Conservation (phyloP, 371 early-diverging fungal species). For the Nematocida sp. region DNA sequence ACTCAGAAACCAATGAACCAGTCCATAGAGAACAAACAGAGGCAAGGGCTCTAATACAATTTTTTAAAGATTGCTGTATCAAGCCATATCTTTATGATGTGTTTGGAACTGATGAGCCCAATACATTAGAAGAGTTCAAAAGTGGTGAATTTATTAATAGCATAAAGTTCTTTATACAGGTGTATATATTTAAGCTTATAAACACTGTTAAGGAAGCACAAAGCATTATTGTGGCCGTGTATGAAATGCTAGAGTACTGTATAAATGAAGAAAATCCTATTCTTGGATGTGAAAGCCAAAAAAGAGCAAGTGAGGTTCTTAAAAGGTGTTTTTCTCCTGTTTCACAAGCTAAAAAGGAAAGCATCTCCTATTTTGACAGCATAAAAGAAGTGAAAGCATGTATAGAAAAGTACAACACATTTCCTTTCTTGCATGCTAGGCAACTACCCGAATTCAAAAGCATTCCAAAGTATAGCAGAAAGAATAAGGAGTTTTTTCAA, state of each 20-base stretch:
- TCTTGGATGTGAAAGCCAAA: background rate
- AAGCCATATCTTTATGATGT: background rate
- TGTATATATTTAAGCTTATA: background rate
- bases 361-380: background rate
- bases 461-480: background rate
- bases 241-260: background rate
- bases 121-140: background rate
- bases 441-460: background rate
- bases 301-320: background rate
- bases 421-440: background rate
- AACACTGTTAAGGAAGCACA: background rate
- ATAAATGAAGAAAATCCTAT: background rate
- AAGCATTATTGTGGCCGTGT: background rate
- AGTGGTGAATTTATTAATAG: background rate
- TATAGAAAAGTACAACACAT: background rate
- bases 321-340: background rate
- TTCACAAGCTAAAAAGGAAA: background rate
- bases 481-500: background rate
- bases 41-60: background rate
- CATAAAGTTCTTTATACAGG: conserved; percentile 2
- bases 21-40: background rate
- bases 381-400: background rate
- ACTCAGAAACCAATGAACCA: background rate
- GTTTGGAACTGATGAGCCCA: background rate
- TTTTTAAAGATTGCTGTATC: background rate